Base-by-base conservation (phyloP, 192 early-diverging fungal genomes). In the Umbelopsis vinacea region DNA sequence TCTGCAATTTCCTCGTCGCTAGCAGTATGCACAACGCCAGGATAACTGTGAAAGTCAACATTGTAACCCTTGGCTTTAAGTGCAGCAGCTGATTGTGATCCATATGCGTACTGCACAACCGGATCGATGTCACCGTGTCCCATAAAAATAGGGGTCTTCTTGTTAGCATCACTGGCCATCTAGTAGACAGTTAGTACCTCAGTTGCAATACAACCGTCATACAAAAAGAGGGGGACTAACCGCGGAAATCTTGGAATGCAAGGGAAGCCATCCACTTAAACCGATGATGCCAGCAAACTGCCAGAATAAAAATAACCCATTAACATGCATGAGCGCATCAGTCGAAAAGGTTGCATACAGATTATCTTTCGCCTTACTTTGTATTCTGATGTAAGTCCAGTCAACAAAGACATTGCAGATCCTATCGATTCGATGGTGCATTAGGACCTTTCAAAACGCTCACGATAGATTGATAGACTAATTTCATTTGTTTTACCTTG, bases 251-350 rank as follows among this genome's bases (percentile, higher is more conserved):
- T 85, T 88, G 6, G 71, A 22, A 22, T 76, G 68, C 60, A 91
- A 60, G 1, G 92, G 93, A 55, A 97, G 22, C 77, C 95, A 98
- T 4, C 91, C 92, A 76, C 92, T 94, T 33, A 97, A 79, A 8
- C 82, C 88, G 29, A 89, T 83, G 37, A 94, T 83, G 0, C 90
- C 94, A 11, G 78, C 92, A 4, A 94, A 79, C 70, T 63, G 19
- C 33, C 3, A 54, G 5, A 22, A 22, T 29, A 24, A 22, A 7
- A 26, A 9, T 54, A 12, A 54, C 26, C 24, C 57, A 63, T 37
- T n/a, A 37, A 26, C 0, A 63, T 35, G 22, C 33, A 63, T 38
- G 12, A 60, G 47, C 47, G 6, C 48, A 50, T 21, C n/a, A 50
- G 4, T 10, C 2, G 7, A 6, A 12, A 50, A 50, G 4, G 48